Base-by-base conservation (phyloP, 495 filamentous ascomycete genomes). In the Hypoxylon subgilvum region DNA sequence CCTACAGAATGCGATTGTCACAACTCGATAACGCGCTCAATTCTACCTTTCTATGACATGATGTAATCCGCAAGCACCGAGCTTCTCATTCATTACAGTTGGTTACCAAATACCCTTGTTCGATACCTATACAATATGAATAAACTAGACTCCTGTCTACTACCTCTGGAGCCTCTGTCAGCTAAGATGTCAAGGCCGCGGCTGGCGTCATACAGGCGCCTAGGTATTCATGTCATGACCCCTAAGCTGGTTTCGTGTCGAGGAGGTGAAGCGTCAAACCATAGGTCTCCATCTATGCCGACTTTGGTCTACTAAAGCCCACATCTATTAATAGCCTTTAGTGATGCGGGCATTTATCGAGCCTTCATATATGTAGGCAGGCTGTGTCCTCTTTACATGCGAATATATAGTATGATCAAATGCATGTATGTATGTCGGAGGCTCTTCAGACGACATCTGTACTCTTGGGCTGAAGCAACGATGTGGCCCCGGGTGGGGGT, bases 1-100 rank as follows among this genome's bases (percentile, higher is more conserved):
- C 51, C 38, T 22, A 8, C 10, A 16, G 41, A 47, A 31, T 39
- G 41, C 19, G 16, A 30, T n/a, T 23, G 18, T 12, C 17, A 13
- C 8, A 39, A 23, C 41, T 16, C 47, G 56, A 46, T 59, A 59
- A 44, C 23, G 34, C 23, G 23, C 5, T 54, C 6, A 19, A 38
- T 21, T 36, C 41, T 14, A 18, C 18, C 32, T 27, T 56, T 23
- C 14, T 13, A 38, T 40, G n/a, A n/a, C n/a, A n/a, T n/a, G n/a
- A n/a, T n/a, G n/a, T n/a, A n/a, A n/a, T n/a, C n/a, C n/a, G n/a
- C n/a, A n/a, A n/a, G n/a, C n/a, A n/a, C n/a, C n/a, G n/a, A n/a
- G n/a, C n/a, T n/a, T n/a, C n/a, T n/a, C n/a, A n/a, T n/a, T n/a
- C n/a, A n/a, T 27, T 27, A 8, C 3, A 27, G 23, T 27, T 8